Evolutionary conservation across 371 early-diverging fungal genomes (phyloP).

Genomic region (Mucor indicus): DNA sequence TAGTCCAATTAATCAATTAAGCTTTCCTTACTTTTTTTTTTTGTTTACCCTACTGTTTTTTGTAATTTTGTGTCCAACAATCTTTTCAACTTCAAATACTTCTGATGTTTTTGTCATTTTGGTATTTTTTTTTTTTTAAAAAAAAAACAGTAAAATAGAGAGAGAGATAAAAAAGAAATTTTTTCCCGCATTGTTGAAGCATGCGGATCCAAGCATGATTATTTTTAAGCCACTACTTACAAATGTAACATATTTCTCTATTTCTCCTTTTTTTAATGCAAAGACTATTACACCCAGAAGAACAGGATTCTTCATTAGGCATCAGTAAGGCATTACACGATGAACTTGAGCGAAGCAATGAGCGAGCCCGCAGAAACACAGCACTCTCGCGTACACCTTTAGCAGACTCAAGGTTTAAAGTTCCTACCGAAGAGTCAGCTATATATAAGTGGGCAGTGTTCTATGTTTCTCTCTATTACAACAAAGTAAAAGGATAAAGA

Average conservation of each 20-base stretch:
- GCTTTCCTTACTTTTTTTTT: neutral
- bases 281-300: conserved; percentile 15
- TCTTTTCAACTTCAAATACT: conserved; percentile 39
- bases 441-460: conserved; percentile 34
- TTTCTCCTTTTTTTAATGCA: conserved; percentile 10
- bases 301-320: conserved; percentile 38
- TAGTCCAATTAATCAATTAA: no score
- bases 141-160: neutral
- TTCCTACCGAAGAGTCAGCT: conserved; percentile 20
- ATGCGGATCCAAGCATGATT: no score
- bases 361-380: no score
- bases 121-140: no score
- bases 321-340: conserved; percentile 34
- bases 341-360: no score
- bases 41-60: neutral
- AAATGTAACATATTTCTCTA: neutral
- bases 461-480: conserved; percentile 39
- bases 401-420: conserved; percentile 29
- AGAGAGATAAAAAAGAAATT: neutral
- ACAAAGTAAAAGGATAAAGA: conserved; percentile 24
- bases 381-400: no score
- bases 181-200: no score
- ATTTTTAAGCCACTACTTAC: no score
- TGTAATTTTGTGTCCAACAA: conserved; percentile 18
- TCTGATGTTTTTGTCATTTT: no score